Evolutionary conservation across 2,329 filamentous ascomycete genomes (phyloP), one percentile per base, ranked within the genome.

Genomic region (Colletotrichum sp.): DNA sequence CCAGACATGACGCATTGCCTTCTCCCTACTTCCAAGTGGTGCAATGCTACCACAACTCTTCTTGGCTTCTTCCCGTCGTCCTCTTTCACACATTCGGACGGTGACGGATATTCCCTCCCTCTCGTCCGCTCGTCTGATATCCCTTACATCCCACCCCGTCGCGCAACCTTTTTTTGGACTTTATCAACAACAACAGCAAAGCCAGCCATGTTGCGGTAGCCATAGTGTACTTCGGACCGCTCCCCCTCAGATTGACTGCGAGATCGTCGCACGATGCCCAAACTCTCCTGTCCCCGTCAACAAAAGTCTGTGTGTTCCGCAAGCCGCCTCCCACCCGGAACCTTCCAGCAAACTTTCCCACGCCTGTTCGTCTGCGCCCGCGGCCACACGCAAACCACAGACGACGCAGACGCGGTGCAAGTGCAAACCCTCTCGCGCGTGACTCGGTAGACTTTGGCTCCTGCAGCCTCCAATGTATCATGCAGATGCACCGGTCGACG

Each of bases 381-480:
- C 67, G 52, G 66, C 10, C 52, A 32, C 32, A 21, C 60, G 30
- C 30, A 63, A 63, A 39, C 34, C 34, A 39, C 62, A 32, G 59
- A 63, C 59, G 59, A 26, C 30, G 32, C 66, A 57, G 52, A 52
- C 44, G 44, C 44, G 44, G 44, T 52, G 44, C 44, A 52, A 52
- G n/a, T 24, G 16, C 52, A 39, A 68, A 57, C 12, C 13, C 21
- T n/a, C 49, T 16, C 15, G 64, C 63, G 57, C 73, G 64, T 65
- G 70, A 76, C 74, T 76, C 74, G 74, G 32, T n/a, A 74, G 44
- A 66, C 59, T 65, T 76, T 76, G n/a, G 8, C n/a, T 28, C 44
- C 44, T 68, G 73, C 63, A 68, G 70, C 59, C 59, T 57, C 52
- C 62, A 55, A 49, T 55, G 68, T 72, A 67, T 67, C 72, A 72